Evolutionary conservation across 202 grass and related monocot species (phyloP).

Genomic region (Zoysia matrella): DNA sequence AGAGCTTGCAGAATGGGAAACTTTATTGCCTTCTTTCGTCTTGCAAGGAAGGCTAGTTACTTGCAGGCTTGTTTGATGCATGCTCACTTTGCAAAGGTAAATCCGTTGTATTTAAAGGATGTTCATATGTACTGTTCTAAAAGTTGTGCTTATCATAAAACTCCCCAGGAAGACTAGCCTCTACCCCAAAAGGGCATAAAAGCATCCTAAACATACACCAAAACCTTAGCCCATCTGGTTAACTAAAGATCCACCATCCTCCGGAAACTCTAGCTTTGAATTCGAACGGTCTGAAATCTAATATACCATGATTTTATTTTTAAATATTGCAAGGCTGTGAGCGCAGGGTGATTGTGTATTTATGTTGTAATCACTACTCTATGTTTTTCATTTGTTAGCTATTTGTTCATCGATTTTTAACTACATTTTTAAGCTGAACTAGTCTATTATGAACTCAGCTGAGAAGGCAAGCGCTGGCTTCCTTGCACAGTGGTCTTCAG

Average conservation of each 20-base stretch:
- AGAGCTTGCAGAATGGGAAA: conserved; percentile 88
- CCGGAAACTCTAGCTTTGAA: background rate
- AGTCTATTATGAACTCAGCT: conserved; percentile 58
- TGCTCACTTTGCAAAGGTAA: conserved; percentile 96
- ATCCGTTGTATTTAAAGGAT: conserved; percentile 23
- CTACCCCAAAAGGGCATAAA: background rate
- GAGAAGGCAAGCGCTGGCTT: conserved; percentile 89
- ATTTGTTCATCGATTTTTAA: conserved; percentile 31
- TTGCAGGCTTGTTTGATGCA: conserved; percentile 97
- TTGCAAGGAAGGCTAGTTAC: conserved; percentile 89
- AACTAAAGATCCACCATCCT: background rate
- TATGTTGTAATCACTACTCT: no score
- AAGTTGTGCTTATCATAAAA: conserved; percentile 12
- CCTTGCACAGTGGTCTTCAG: conserved; percentile 78
- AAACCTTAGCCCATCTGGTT: background rate
- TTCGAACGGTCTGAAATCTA: background rate
- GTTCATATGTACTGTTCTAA: conserved; percentile 23
- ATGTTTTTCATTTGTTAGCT: background rate
- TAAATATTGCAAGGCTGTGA: background rate
- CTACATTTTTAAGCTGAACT: conserved; percentile 48
- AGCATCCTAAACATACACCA: background rate
- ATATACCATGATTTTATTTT: conserved; percentile 16
- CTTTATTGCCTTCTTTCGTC: conserved; percentile 90
- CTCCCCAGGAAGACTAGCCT: background rate
- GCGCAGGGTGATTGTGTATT: conserved; percentile 3